Evolutionary conservation across 345 rosid genomes (phyloP).

Genomic region (Arabis hirsuta): DNA sequence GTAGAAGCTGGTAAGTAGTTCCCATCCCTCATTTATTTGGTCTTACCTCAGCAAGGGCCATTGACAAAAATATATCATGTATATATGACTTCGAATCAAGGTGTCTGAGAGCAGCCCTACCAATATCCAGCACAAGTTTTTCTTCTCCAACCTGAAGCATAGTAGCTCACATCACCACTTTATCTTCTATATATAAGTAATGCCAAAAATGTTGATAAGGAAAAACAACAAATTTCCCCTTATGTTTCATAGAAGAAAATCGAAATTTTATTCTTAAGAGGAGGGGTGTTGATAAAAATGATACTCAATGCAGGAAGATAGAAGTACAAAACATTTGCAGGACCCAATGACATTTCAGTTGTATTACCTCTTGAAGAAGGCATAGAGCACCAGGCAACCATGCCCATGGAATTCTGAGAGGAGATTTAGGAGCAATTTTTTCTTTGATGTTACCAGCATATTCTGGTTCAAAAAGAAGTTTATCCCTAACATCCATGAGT

Average conservation of each 20-base stretch:
- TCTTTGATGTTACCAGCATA: constrained; percentile 84
- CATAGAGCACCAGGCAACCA: constrained; percentile 96
- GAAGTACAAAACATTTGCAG: constrained; percentile 13
- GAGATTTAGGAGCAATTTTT: constrained; percentile 72
- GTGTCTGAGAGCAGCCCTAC: constrained; percentile 75
- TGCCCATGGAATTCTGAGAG: constrained; percentile 76
- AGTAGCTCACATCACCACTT: constrained; percentile 38
- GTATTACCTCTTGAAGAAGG: constrained; percentile 90
- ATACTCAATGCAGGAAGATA: constrained; percentile 5
- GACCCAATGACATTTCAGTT: constrained; percentile 1
- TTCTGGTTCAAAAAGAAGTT: constrained; percentile 94
- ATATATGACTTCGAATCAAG: constrained; percentile 77
- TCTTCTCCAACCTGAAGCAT: constrained; percentile 83
- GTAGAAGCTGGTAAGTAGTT: constrained; percentile 44
- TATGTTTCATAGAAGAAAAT: constrained; percentile 1
- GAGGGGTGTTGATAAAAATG: background rate
- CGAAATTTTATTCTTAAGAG: background rate
- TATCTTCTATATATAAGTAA: constrained; percentile 33
- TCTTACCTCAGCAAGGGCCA: constrained; percentile 98
- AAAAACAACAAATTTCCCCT: background rate
- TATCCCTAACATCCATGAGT: constrained; percentile 89
- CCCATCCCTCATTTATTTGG: constrained; percentile 41
- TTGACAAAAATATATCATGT: constrained; percentile 85
- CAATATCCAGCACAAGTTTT: constrained; percentile 76
- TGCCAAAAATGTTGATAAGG: constrained; percentile 14